Conservation (phyloP, 202 grass and related monocot genomes). For the Carex arenaria region DNA sequence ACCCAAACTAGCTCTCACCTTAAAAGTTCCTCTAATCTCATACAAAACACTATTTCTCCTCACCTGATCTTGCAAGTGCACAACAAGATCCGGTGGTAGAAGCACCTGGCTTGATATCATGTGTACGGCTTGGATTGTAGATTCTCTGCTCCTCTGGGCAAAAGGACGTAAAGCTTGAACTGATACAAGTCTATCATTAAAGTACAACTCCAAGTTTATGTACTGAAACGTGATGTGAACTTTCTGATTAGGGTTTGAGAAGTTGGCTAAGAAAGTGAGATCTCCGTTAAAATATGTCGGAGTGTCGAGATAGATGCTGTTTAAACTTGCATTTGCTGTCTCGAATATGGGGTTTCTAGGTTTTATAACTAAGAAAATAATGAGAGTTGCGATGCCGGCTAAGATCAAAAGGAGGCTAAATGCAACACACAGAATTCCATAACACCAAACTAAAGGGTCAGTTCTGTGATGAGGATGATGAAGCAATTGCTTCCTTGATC, state of each 20-base stretch:
- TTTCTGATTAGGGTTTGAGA: slow-evolving; percentile 85
- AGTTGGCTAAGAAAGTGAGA: slow-evolving; percentile 63
- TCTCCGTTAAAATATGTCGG: slow-evolving; percentile 69
- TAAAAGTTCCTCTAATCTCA: slow-evolving; percentile 58
- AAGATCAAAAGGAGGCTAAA: slow-evolving; percentile 80
- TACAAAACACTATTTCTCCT: slow-evolving; percentile 59
- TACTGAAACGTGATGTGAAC: slow-evolving; percentile 59
- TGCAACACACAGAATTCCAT: slow-evolving; percentile 62
- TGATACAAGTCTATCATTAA: slow-evolving; percentile 53
- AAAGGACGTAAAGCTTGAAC: slow-evolving; percentile 64
- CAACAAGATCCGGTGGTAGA: slow-evolving; percentile 51
- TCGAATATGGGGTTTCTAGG: slow-evolving; percentile 58
- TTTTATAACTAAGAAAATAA: slow-evolving; percentile 62
- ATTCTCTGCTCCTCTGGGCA: slow-evolving; percentile 41
- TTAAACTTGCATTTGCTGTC: slow-evolving; percentile 52
- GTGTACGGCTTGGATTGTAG: slow-evolving; percentile 47
- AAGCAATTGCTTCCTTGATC: slow-evolving; percentile 31
- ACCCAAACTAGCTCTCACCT: slow-evolving; percentile 61
- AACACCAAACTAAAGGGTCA: slow-evolving; percentile 66
- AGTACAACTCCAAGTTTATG: slow-evolving; percentile 57
- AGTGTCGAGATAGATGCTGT: slow-evolving; percentile 56
- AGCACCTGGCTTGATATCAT: slow-evolving; percentile 77
- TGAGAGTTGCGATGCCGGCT: slow-evolving; percentile 50
- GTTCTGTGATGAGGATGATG: slow-evolving; percentile 42
- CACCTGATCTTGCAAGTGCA: slow-evolving; percentile 63